A percentile compares a stretch with the other conserved stretches of the same genome.
These are phyloP conservation scores for Raddia guianensis DNA, from an alignment of 176 grass and related monocot species.

Conservation along the genomic window DNA sequence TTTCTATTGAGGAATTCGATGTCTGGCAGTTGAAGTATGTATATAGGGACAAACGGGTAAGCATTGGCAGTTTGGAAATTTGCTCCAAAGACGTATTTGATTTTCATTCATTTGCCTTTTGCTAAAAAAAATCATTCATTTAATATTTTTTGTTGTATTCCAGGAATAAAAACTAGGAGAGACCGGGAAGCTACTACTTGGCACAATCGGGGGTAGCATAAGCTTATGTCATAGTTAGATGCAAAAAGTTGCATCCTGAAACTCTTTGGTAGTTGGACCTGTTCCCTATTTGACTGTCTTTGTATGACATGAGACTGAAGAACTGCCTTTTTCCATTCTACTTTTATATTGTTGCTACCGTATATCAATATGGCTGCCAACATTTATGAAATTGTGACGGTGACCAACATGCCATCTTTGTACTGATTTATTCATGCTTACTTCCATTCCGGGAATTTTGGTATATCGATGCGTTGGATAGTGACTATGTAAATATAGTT, in stretches of 20 bases:
- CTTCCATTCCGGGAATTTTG: background rate
- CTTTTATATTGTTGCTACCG: conserved; percentile 20
- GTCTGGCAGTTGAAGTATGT: conserved; percentile 22
- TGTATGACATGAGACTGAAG: conserved; percentile 38
- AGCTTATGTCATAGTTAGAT: conserved; percentile 43
- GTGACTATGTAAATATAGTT: background rate
- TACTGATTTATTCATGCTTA: background rate
- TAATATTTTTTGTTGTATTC: conserved; percentile 29
- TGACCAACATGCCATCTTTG: background rate
- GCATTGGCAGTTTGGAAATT: background rate
- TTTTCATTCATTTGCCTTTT: background rate
- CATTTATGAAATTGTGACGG: conserved; percentile 12
- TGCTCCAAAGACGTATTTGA: background rate
- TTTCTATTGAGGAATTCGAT: conserved; percentile 45
- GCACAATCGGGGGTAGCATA: conserved; percentile 40
- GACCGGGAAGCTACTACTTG: conserved; percentile 48
- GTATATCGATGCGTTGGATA: background rate
- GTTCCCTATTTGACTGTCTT: conserved; percentile 36
- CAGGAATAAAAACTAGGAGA: conserved; percentile 53
- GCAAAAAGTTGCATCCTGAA: conserved; percentile 47
- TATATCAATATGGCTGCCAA: conserved; percentile 44
- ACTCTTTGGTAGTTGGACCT: conserved; percentile 34
- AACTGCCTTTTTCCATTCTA: background rate
- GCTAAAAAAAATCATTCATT: background rate
- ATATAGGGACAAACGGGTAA: conserved; percentile 50